These are phyloP conservation scores for Stenogyne calaminthoides DNA, from an alignment of 305 asterid species.

Conservation along the genomic window DNA sequence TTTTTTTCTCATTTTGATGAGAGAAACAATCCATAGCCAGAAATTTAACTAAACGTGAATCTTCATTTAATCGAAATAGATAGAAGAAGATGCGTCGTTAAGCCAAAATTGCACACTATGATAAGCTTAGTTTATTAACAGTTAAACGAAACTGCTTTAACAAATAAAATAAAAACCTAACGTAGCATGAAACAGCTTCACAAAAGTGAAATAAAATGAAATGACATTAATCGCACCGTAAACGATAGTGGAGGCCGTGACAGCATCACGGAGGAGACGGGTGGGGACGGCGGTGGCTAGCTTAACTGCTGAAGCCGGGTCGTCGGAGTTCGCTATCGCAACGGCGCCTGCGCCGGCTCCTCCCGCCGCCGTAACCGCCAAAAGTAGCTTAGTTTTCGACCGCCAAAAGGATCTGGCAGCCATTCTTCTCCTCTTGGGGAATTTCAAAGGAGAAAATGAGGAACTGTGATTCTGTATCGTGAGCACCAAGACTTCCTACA, in stretches of 20 bases:
- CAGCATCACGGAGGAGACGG: conserved; percentile 79
- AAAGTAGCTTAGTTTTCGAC: conserved; percentile 57
- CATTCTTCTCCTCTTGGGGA: conserved; percentile 39
- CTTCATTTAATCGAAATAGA: neutral
- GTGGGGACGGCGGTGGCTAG: conserved; percentile 76
- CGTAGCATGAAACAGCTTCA: neutral
- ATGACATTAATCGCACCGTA: conserved; percentile 48
- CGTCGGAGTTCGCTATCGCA: conserved; percentile 73
- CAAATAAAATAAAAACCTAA: neutral
- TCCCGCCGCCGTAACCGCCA: conserved; percentile 60
- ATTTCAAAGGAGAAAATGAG: neutral
- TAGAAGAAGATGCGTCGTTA: conserved; percentile 6
- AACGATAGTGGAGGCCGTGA: conserved; percentile 73
- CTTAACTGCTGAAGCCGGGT: conserved; percentile 83
- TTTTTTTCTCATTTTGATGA: neutral
- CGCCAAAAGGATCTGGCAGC: conserved; percentile 76
- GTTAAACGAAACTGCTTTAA: neutral
- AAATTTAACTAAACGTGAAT: neutral
- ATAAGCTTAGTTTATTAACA: neutral
- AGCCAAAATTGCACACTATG: neutral
- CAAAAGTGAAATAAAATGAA: neutral
- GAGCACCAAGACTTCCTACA: neutral
- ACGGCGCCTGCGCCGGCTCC: conserved; percentile 70
- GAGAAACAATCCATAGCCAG: neutral
- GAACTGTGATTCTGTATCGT: neutral